These are phyloP conservation scores for Dothistroma septosporum DNA, from an alignment of 2,329 filamentous ascomycete species.

Conservation along the genomic window DNA sequence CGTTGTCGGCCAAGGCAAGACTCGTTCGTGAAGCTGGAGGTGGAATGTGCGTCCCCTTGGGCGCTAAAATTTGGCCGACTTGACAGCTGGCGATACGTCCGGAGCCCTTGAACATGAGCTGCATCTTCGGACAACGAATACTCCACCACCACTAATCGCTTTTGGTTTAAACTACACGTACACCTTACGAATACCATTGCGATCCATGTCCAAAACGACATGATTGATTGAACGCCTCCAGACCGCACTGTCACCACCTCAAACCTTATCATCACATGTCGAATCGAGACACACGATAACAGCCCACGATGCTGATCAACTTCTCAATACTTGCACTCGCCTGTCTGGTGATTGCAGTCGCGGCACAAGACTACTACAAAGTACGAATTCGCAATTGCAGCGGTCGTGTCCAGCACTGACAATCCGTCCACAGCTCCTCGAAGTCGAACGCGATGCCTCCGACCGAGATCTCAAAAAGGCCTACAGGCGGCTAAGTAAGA, in stretches of 20 bases:
- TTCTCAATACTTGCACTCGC: constrained; percentile 42
- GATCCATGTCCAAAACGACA: background rate
- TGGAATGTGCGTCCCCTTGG: background rate
- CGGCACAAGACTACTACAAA: constrained; percentile 73
- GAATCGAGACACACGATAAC: constrained; percentile 7
- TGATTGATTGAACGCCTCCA: background rate
- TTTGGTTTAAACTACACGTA: background rate
- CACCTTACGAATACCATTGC: background rate
- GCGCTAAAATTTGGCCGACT: background rate
- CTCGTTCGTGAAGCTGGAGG: background rate
- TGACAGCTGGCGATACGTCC: background rate
- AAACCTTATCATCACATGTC: constrained; percentile 15
- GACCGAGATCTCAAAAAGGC: constrained; percentile 91
- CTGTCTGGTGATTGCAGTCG: constrained; percentile 42
- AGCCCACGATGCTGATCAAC: constrained; percentile 38
- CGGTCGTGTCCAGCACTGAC: constrained; percentile 31
- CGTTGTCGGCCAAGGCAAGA: background rate
- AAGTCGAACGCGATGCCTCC: constrained; percentile 70
- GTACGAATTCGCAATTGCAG: constrained; percentile 43
- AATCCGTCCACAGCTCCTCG: constrained; percentile 61
- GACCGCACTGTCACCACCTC: background rate
- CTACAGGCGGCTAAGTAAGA: constrained; percentile 88
- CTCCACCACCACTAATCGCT: background rate
- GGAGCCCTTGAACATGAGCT: background rate
- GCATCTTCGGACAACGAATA: background rate